phyloP scores from a whole-genome alignment of 2,329 filamentous ascomycete species.

The Scytalidium sp. region DNA sequence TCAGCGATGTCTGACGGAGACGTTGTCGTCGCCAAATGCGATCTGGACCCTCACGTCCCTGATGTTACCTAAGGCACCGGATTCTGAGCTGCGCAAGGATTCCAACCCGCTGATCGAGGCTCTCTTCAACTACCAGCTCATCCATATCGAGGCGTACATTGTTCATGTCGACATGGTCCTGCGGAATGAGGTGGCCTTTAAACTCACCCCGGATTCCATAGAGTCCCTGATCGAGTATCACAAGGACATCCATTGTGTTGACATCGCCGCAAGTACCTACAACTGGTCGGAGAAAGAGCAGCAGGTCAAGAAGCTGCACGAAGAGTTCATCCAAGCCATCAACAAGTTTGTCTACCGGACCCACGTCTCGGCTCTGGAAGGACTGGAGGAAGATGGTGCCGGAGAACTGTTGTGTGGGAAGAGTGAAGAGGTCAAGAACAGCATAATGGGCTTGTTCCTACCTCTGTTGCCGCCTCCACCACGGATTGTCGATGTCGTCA shows the following conservation, averaged over 20 bases:
- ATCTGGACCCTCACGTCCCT: conserved; percentile 94
- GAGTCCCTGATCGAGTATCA: conserved; percentile 92
- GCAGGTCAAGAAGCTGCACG: conserved; percentile 95
- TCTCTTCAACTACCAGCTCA: conserved; percentile 86
- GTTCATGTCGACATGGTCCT: conserved; percentile 99
- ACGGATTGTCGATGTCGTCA: conserved; percentile 83
- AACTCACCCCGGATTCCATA: conserved; percentile 93
- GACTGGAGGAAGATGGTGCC: conserved; percentile 92
- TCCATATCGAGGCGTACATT: conserved; percentile 95
- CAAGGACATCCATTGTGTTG: conserved; percentile 89
- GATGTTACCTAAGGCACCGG: conserved; percentile 87
- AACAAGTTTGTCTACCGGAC: conserved; percentile 97
- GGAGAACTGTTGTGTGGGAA: conserved; percentile 90
- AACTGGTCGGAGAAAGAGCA: conserved; percentile 96
- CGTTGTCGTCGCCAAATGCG: conserved; percentile 80
- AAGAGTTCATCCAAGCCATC: conserved; percentile 92
- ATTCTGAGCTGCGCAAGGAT: conserved; percentile 79
- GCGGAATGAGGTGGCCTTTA: conserved; percentile 96
- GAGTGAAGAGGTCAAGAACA: conserved; percentile 89
- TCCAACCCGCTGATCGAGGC: conserved; percentile 80
- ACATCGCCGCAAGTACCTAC: conserved; percentile 85
- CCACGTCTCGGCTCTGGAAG: conserved; percentile 84
- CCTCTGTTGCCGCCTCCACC: conserved; percentile 83
- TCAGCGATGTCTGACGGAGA: conserved; percentile 92
- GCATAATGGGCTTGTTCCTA: conserved; percentile 79